These are phyloP conservation scores for Penicillium sp. DNA, from an alignment of 2,329 filamentous ascomycete genomes.

Conservation along the genomic window DNA sequence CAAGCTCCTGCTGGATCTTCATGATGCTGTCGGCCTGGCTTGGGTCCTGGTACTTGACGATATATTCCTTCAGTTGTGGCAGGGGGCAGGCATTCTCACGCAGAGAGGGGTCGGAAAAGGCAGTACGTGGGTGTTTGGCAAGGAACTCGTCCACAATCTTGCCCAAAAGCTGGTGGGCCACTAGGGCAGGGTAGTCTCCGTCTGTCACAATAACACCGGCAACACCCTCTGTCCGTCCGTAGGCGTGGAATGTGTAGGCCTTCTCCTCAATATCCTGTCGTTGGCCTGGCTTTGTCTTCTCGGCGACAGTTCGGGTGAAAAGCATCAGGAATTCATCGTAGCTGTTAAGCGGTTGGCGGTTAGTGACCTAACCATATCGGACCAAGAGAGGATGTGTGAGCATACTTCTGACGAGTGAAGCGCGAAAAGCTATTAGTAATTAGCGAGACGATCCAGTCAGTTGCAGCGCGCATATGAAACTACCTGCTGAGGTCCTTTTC, in stretches of 20 bases:
- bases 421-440: conserved; percentile 57
- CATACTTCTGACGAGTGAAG: conserved; percentile 71
- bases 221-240: conserved; percentile 67
- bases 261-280: conserved; percentile 72
- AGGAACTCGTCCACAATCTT: conserved; percentile 89
- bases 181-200: conserved; percentile 70
- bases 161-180: conserved; percentile 80
- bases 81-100: conserved; percentile 54
- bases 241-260: conserved; percentile 64
- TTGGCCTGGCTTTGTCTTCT: conserved; percentile 76
- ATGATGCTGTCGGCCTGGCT: conserved; percentile 85
- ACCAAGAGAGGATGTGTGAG: conserved; percentile 8
- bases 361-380: conserved; percentile 3
- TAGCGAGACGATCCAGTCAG: conserved; percentile 4
- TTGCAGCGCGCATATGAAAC: background rate
- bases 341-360: conserved; percentile 28
- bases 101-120: conserved; percentile 57
- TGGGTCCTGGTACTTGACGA: conserved; percentile 78
- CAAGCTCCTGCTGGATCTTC: conserved; percentile 94
- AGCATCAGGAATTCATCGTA: conserved; percentile 74
- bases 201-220: conserved; percentile 76
- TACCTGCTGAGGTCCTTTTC: conserved; percentile 69
- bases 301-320: conserved; percentile 82
- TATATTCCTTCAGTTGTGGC: conserved; percentile 76
- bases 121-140: conserved; percentile 66